Evolutionary conservation across 2,329 filamentous ascomycete species (phyloP).

Genomic region (Penicillium oxalicum): DNA sequence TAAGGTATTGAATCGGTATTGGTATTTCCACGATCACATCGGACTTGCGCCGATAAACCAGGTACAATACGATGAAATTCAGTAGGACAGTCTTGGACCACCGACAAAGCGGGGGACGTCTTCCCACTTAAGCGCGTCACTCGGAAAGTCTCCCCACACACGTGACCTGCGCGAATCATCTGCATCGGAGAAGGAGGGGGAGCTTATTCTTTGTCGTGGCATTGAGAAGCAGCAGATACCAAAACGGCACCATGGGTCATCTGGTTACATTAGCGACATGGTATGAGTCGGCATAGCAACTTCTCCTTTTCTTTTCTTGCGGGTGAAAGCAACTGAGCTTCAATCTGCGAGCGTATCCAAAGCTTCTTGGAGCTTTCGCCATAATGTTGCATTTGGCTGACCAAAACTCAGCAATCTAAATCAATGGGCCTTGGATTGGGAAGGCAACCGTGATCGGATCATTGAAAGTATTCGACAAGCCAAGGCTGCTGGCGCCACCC

Average conservation of each 20-base stretch:
- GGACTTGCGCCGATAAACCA: constrained; percentile 11
- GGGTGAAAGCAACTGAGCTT: too few species aligned
- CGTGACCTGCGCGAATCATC: constrained; percentile 11
- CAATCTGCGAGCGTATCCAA: too few species aligned
- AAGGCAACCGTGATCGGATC: constrained; percentile 59
- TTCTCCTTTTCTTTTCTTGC: too few species aligned
- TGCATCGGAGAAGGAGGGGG: constrained; percentile 1
- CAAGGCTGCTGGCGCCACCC: constrained; percentile 55
- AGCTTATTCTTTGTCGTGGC: background rate
- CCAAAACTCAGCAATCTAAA: constrained; percentile 30
- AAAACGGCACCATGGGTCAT: constrained; percentile 30
- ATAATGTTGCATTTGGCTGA: background rate
- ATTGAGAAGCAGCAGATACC: background rate
- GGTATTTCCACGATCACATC: constrained; percentile 5
- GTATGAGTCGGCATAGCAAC: constrained; percentile 12
- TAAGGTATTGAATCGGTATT: background rate
- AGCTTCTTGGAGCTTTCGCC: background rate
- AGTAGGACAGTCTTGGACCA: background rate
- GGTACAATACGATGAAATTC: too few species aligned
- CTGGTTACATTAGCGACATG: constrained; percentile 43
- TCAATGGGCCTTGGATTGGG: constrained; percentile 54
- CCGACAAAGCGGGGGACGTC: constrained; percentile 9
- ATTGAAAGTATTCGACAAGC: constrained; percentile 56
- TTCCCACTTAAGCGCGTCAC: background rate
- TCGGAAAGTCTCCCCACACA: constrained; percentile 14